Evolutionary conservation across 164 flowering plant species (phyloP), one percentile per base, ranked within the genome.

Genomic region (Stephania yunnanensis): DNA sequence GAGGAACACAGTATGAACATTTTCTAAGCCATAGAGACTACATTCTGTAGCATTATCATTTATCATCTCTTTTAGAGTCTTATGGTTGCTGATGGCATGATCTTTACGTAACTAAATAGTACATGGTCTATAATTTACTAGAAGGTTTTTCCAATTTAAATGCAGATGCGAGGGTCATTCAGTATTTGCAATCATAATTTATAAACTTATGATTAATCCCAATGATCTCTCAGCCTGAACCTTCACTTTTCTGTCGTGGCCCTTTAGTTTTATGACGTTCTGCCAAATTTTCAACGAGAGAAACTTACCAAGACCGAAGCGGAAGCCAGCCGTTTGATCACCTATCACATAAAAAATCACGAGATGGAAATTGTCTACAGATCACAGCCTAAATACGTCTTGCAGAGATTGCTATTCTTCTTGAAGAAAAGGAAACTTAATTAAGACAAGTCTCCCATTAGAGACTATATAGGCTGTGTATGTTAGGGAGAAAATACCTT

Each of bases 1-100:
- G 70, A 9, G 97, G 93, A 81, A 89, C 97, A 15, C 73, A 68
- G 45, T 91, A 88, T 52, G 87, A 87, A 75, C 77, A 76, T 30
- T 86, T 90, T 74, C 91, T 90, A 69, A 73, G 58, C 13, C 74
- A 74, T 67, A 30, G 66, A 30, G 75, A 80, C 46, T 74, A 67
- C 52, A 30, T 45, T 11, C n/a, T n/a, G 42, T 74, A 68, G 36
- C 68, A 22, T 65, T 63, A 22, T 63, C 20, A 17, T 50, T 10
- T 50, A 10, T 50, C 9, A 50, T 50, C 55, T 50, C 55, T 50
- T 36, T 50, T 11, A 50, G 12, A 7, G 11, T 50, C 55, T 50
- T 50, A 11, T 50, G 55, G 55, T 50, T 3, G 55, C 15, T 74
- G 64, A 9, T 64, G 71, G 8, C 12, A 20, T 15, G 15, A 15